Evolutionary conservation across 208 protist species (phyloP).

Genomic region (Tritrichomonas musculus): DNA sequence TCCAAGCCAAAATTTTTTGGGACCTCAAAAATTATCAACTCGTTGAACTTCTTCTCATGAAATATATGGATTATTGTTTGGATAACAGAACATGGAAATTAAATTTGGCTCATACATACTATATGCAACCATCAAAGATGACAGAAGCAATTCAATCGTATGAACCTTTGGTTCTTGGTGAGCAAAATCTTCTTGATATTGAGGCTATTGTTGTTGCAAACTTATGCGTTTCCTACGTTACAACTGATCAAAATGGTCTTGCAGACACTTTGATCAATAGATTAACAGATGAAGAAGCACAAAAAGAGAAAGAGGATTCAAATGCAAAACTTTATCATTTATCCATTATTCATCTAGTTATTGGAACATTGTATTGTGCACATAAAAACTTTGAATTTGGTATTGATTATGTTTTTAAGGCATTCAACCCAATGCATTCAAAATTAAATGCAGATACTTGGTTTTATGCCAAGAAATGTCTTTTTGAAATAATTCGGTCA

Average conservation of each 20-base stretch:
- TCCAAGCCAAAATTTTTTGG: constrained; percentile 87
- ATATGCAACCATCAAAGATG: constrained; percentile 50
- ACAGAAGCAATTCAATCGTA: constrained; percentile 43
- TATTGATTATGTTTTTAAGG: constrained; percentile 49
- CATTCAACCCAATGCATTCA: constrained; percentile 39
- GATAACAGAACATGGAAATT: constrained; percentile 45
- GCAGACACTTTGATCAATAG: constrained; percentile 49
- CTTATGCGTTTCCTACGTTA: constrained; percentile 50
- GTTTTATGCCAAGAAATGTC: constrained; percentile 67
- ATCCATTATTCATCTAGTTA: constrained; percentile 52
- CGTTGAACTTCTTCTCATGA: constrained; percentile 79
- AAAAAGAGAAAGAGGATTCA: not conserved
- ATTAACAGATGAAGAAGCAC: constrained; percentile 23
- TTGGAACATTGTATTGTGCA: constrained; percentile 52
- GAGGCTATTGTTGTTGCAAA: constrained; percentile 50
- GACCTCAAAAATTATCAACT: constrained; percentile 85
- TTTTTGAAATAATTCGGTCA: constrained; percentile 54
- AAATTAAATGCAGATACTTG: constrained; percentile 50
- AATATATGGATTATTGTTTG: constrained; percentile 62
- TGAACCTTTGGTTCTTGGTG: constrained; percentile 44
- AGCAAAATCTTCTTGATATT: constrained; percentile 38
- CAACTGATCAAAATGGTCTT: constrained; percentile 42
- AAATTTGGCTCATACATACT: constrained; percentile 47
- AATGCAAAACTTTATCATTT: constrained; percentile 40
- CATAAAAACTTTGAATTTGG: constrained; percentile 50